Conservation (phyloP, 1,284 basidiomycete genomes). For the Austroboletus novae-zelandiae region DNA sequence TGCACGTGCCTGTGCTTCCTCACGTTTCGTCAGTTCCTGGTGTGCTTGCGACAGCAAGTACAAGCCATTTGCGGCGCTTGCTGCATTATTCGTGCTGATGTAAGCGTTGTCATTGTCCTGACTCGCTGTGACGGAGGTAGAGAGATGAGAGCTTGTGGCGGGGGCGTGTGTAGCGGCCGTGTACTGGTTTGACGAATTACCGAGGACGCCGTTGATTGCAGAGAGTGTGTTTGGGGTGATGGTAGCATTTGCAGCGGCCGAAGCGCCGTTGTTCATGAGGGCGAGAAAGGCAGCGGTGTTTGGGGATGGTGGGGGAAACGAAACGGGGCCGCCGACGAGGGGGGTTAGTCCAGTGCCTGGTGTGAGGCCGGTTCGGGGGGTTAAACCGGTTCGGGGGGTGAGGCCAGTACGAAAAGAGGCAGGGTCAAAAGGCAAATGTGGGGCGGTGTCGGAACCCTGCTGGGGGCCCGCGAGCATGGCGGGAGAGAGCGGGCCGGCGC, state of each 20-base stretch:
- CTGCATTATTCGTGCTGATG: constrained; percentile 46
- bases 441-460: constrained; percentile 31
- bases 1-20: constrained; percentile 67
- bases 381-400: constrained; percentile 70
- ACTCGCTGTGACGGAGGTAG: constrained; percentile 35
- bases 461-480: constrained; percentile 93
- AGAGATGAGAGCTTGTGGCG: constrained; percentile 30
- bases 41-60: constrained; percentile 93
- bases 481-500: constrained; percentile 89
- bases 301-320: constrained; percentile 84
- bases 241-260: constrained; percentile 62
- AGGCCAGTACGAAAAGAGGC: constrained; percentile 80
- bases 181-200: constrained; percentile 30
- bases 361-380: constrained; percentile 83
- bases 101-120: constrained; percentile 38
- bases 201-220: constrained; percentile 75
- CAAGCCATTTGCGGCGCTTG: constrained; percentile 82
- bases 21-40: constrained; percentile 93
- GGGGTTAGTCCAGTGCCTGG: constrained; percentile 82
- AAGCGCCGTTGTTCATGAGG: constrained; percentile 76
- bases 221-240: constrained; percentile 92
- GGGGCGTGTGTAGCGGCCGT: constrained; percentile 29
- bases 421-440: constrained; percentile 67
- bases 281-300: constrained; percentile 92
- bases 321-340: constrained; percentile 70